phyloP scores from a whole-genome alignment of 1,139 yeast species.

The Diutina sp. region DNA sequence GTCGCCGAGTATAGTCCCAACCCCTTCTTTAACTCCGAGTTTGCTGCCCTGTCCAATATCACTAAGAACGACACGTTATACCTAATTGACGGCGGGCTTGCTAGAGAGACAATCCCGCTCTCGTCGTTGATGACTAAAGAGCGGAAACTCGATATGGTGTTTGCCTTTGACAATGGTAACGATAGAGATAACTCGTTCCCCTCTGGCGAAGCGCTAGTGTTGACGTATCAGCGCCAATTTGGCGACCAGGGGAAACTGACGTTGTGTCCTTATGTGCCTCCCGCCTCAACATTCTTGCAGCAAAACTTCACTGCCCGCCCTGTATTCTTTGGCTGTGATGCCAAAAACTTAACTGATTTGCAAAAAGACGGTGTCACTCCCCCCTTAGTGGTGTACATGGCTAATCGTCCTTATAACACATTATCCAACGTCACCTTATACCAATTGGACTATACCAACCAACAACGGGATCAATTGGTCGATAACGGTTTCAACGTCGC shows the following conservation, averaged over 20 bases:
- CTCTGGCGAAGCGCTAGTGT: conserved; percentile 23
- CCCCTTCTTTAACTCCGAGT: conserved; percentile 36
- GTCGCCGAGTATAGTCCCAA: conserved; percentile 34
- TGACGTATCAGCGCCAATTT: conserved; percentile 62
- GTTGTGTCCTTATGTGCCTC: conserved; percentile 84
- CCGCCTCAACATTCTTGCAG: conserved; percentile 36
- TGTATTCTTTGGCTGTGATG: conserved; percentile 79
- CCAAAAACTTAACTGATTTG: conserved; percentile 43
- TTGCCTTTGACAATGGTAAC: conserved; percentile 26
- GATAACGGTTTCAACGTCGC: conserved; percentile 25
- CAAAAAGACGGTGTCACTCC: conserved; percentile 31
- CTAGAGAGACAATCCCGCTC: conserved; percentile 25
- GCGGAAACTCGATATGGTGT: conserved; percentile 22
- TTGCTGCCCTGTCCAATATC: conserved; percentile 16
- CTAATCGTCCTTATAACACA: conserved; percentile 61
- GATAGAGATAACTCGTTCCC: conserved; percentile 23
- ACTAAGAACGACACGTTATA: conserved; percentile 17
- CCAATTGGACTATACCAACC: conserved; percentile 46
- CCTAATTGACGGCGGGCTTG: conserved; percentile 31
- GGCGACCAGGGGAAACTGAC: conserved; percentile 46
- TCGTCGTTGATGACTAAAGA: conserved; percentile 22
- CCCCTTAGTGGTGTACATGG: conserved; percentile 69
- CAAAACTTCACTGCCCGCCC: conserved; percentile 53
- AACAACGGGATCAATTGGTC: conserved; percentile 49
- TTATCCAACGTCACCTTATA: conserved; percentile 64